Evolutionary conservation across 2,329 filamentous ascomycete genomes (phyloP), one percentile per base, ranked within the genome.

Genomic region (Xylariaceae sp.): DNA sequence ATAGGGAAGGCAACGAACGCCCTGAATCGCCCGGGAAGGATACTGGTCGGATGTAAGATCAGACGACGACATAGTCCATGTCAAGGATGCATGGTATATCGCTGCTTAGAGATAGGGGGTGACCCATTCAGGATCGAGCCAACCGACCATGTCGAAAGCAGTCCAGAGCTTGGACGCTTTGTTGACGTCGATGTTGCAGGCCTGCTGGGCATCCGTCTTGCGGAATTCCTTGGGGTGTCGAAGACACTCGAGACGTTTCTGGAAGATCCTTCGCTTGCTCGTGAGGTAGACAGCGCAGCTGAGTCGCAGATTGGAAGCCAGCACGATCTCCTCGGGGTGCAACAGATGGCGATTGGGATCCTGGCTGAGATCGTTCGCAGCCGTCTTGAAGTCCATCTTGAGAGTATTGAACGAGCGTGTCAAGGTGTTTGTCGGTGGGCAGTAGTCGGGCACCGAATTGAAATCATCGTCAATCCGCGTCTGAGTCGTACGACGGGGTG

Each of bases 161-260:
- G 86, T 87, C 89, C 91, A 96, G 51, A 97, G 80, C 74, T 93
- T 93, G 66, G 90, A 95, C 2, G 92, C 91, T 79, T 97, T 97
- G 80, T 97, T 97, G 73, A 97, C 93, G 69, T 97, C 93, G 64
- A 97, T 96, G 78, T 95, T 95, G 82, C 91, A 96, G n/a, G 90
- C 91, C 73, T 96, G 90, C 74, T 97, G 93, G 4, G 92, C 91
- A 72, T 96, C 90, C 1, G 93, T 97, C 82, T 96, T 96, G 73
- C 90, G 87, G 74, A 96, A 97, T 69, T 92, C 89, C 74, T 95
- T 94, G 71, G 83, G 82, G 42, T 84, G 85, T 58, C 78, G 76
- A 1, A 86, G 83, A 61, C 82, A 84, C 54, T 88, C 83, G 39
- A 93, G 82, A 47, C 90, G 85, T 53, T 86, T 85, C 57, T 88